Base-by-base conservation (phyloP, 345 rosid species). In the Brassica juncea region DNA sequence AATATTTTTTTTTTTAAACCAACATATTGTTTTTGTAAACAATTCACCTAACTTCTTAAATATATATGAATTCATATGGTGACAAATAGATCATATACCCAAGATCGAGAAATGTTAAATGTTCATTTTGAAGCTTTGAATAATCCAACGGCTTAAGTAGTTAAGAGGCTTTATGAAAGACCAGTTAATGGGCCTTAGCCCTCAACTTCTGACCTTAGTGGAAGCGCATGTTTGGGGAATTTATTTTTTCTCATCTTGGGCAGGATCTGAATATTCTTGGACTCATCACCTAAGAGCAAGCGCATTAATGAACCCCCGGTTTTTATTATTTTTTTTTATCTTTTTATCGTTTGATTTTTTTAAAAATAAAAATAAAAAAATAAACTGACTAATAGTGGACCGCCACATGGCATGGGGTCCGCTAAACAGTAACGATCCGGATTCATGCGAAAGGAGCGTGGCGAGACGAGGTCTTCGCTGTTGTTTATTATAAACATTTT, bases 221-320 rank as follows among this genome's bases (percentile, higher is more conserved):
- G 25, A 72, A 58, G 8, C 35, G 1, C 55, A 58, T 39, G 2
- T 58, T 12, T 54, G 34, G 19, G 65, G 3, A 35, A 23, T 7
- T 25, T 65, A 66, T 9, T 23, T n/a, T n/a, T 32, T 30, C 5
- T 59, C 32, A 25, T 5, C 2, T 31, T 0, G 44, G 0, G 4
- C 14, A 31, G 0, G 37, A 65, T 34, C 15, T 1, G 19, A 27
- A 39, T 37, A 25, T 3, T 4, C 0, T 58, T 76, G 8, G 66
- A 66, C 57, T 44, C 4, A 11, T 66, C 16, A 62, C 75, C 14
- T 44, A 58, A n/a, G n/a, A n/a, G n/a, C 62, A 58, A 58, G 62
- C 62, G 6, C 28, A n/a, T n/a, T n/a, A n/a, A n/a, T n/a, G n/a
- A n/a, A n/a, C n/a, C n/a, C n/a, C n/a, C n/a, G n/a, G n/a, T n/a